A percentile compares a stretch with the other conserved stretches of the same genome.
These are phyloP conservation scores for Hygrocybe coccinea DNA, from an alignment of 768 basidiomycete genomes.

Conservation along the genomic window DNA sequence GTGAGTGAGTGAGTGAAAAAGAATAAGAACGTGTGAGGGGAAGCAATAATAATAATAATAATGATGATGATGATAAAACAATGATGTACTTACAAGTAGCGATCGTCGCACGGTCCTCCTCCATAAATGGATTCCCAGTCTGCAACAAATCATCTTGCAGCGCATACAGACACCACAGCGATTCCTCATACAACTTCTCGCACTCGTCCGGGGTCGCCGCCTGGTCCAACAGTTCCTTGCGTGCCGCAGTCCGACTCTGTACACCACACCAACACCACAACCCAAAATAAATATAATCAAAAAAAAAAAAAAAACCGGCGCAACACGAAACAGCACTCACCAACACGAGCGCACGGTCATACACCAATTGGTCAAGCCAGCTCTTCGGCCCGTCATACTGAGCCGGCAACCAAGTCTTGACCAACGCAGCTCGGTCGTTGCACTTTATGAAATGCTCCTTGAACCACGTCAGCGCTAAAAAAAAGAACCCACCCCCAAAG, in stretches of 20 bases:
- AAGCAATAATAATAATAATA: too few species aligned
- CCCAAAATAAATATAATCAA: not conserved
- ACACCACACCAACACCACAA: not conserved
- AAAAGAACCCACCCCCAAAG: too few species aligned
- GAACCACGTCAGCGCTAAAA: constrained; percentile 79
- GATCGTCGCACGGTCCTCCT: constrained; percentile 76
- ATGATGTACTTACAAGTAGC: constrained; percentile 57
- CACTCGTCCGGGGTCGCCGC: constrained; percentile 74
- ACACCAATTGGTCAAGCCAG: constrained; percentile 87
- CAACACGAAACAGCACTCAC: constrained; percentile 53
- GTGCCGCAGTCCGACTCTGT: constrained; percentile 88
- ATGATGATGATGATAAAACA: too few species aligned
- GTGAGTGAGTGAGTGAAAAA: constrained; percentile 7
- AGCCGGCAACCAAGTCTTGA: constrained; percentile 82
- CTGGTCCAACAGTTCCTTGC: constrained; percentile 83
- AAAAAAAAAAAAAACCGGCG: not conserved
- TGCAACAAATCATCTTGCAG: constrained; percentile 85
- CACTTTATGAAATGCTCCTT: constrained; percentile 91
- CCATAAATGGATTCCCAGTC: constrained; percentile 77
- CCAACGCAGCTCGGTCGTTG: constrained; percentile 82
- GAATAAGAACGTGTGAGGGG: not conserved
- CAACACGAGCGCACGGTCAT: constrained; percentile 83
- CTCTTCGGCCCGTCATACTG: constrained; percentile 78
- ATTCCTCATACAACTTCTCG: constrained; percentile 92
- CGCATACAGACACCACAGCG: constrained; percentile 89